These are phyloP conservation scores for Fraxinus baroniana DNA, from an alignment of 305 asterid species.

Conservation along the genomic window DNA sequence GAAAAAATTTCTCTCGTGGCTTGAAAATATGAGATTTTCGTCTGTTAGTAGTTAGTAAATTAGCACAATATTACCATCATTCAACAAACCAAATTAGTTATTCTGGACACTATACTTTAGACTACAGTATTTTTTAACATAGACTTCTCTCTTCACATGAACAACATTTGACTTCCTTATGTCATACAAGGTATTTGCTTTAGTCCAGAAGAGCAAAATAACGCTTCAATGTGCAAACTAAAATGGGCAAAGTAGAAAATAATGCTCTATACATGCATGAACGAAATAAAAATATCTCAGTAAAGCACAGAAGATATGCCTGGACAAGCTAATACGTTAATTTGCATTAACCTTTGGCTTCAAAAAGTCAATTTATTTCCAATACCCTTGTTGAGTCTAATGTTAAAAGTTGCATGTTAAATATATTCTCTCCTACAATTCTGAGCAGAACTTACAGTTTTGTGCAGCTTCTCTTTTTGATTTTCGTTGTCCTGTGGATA, in stretches of 20 bases:
- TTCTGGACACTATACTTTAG: not conserved
- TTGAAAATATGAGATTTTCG: not conserved
- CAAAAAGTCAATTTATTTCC: not conserved
- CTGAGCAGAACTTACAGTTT: constrained; percentile 50
- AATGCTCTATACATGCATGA: not conserved
- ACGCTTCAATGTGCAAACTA: not conserved
- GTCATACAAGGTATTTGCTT: not conserved
- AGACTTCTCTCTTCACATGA: not conserved
- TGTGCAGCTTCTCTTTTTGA: constrained; percentile 51
- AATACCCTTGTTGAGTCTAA: not conserved
- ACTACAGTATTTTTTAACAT: not conserved
- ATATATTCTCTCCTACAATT: not conserved
- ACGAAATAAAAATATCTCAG: not conserved
- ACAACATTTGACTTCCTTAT: not conserved
- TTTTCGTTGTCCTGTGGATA: constrained; percentile 30
- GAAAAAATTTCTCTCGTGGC: not conserved
- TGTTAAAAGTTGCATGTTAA: not conserved
- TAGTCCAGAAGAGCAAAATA: not conserved
- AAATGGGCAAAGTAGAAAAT: not conserved
- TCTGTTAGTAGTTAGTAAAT: not conserved
- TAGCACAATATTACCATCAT: not conserved
- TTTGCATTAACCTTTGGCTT: not conserved
- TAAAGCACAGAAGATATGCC: not conserved
- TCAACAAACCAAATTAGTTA: not conserved
- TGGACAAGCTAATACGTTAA: not conserved